phyloP scores from a whole-genome alignment of 768 basidiomycete species.

The Auricularia auricula-judae region DNA sequence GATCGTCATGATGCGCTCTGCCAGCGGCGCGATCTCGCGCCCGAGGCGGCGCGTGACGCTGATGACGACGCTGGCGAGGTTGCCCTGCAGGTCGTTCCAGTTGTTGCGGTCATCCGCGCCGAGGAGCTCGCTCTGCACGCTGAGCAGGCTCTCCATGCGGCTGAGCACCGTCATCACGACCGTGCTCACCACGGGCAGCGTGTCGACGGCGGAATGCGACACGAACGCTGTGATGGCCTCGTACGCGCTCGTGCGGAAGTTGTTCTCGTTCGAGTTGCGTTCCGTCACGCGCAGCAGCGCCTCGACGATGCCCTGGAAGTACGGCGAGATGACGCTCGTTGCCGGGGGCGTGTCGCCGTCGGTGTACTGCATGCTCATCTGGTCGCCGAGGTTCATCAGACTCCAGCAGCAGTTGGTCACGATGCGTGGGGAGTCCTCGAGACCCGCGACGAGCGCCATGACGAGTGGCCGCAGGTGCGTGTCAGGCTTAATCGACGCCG shows the following conservation, averaged over 20 bases:
- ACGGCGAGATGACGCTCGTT: conserved; percentile 68
- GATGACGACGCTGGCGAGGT: conserved; percentile 82
- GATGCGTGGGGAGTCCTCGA: conserved; percentile 75
- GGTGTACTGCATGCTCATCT: conserved; percentile 59
- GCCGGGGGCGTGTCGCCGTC: conserved; percentile 46
- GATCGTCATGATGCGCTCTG: conserved; percentile 92
- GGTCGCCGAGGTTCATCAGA: conserved; percentile 89
- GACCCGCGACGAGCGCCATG: conserved; percentile 68
- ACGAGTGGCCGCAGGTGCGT: conserved; percentile 78
- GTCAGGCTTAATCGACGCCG: conserved; percentile 79
- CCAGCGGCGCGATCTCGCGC: conserved; percentile 72
- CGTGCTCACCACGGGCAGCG: conserved; percentile 69
- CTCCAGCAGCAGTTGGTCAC: conserved; percentile 94
- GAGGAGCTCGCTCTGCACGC: conserved; percentile 86
- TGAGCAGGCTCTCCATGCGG: conserved; percentile 81
- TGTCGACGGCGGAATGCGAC: conserved; percentile 68
- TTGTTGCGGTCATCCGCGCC: conserved; percentile 95
- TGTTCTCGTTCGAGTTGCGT: conserved; percentile 80
- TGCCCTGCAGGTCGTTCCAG: conserved; percentile 97
- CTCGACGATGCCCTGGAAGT: conserved; percentile 77
- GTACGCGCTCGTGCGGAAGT: conserved; percentile 91
- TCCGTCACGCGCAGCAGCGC: conserved; percentile 82
- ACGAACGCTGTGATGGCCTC: conserved; percentile 88
- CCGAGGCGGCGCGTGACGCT: conserved; percentile 78
- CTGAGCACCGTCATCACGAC: conserved; percentile 73